A percentile compares a stretch with the other conserved stretches of the same genome.
These are phyloP conservation scores for Flaveria robusta DNA, from an alignment of 129 eudicot genomes.

Conservation along the genomic window DNA sequence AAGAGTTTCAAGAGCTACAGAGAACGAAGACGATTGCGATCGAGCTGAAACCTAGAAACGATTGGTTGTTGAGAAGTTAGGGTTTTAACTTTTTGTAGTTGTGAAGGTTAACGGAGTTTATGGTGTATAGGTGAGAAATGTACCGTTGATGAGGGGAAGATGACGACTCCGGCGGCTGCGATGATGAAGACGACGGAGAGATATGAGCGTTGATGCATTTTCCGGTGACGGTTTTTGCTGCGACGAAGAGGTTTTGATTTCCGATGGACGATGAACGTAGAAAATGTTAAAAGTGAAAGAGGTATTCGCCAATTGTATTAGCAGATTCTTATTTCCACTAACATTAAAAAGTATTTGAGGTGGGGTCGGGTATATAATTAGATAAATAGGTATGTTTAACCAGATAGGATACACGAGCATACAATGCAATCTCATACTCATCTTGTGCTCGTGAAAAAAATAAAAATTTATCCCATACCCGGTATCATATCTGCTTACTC, in stretches of 20 bases:
- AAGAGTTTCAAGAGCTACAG: slow-evolving; percentile 59
- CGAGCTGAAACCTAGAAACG: slow-evolving; percentile 37
- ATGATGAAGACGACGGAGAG: slow-evolving; percentile 27
- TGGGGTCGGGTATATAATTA: too few species aligned
- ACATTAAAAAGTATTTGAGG: too few species aligned
- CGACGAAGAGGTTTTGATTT: neutral
- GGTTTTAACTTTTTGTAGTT: slow-evolving; percentile 22
- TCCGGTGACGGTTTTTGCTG: slow-evolving; percentile 16
- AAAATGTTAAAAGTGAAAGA: neutral
- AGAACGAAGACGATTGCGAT: slow-evolving; percentile 53
- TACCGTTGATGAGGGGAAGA: slow-evolving; percentile 37
- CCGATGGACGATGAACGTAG: neutral
- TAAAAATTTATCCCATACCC: too few species aligned
- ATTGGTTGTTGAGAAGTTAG: slow-evolving; percentile 24
- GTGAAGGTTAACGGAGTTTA: neutral
- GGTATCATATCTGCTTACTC: too few species aligned
- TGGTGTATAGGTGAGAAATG: neutral
- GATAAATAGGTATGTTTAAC: too few species aligned
- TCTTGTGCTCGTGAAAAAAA: too few species aligned
- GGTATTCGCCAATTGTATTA: neutral
- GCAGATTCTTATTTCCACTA: neutral
- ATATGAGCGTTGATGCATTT: slow-evolving; percentile 32
- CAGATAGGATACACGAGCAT: too few species aligned
- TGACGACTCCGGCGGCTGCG: slow-evolving; percentile 25
- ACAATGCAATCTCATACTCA: too few species aligned